phyloP scores from a whole-genome alignment of 2,329 filamentous ascomycete genomes.

The Epichloe bromicola region DNA sequence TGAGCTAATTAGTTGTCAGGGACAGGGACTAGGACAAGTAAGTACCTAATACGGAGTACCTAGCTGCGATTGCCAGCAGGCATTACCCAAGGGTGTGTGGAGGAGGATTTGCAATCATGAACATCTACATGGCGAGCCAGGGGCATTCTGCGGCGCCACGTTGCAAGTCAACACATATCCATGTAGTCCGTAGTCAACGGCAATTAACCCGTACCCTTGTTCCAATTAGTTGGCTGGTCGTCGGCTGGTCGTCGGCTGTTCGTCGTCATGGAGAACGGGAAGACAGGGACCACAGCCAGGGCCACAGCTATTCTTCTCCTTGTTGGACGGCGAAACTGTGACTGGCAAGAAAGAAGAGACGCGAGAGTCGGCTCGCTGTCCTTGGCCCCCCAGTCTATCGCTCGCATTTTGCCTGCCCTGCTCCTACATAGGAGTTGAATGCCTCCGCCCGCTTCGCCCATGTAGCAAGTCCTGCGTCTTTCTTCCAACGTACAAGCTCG shows the following conservation, averaged over 20 bases:
- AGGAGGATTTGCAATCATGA: too few species aligned
- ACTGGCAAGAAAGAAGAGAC: too few species aligned
- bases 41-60: not conserved
- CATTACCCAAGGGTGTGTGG: too few species aligned
- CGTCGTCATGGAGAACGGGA: not conserved
- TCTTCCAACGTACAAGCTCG: too few species aligned
- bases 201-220: slow-evolving; percentile 7
- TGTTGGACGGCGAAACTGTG: too few species aligned
- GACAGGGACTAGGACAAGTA: not conserved
- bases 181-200: not conserved
- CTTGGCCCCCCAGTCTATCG: too few species aligned
- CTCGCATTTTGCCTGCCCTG: too few species aligned
- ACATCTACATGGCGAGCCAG: not conserved
- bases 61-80: too few species aligned
- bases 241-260: not conserved
- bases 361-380: too few species aligned
- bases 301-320: not conserved
- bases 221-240: not conserved
- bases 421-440: too few species aligned
- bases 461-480: not conserved
- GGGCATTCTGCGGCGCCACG: not conserved
- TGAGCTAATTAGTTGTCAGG: too few species aligned
- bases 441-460: not conserved
- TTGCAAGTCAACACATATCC: not conserved
- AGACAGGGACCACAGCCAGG: not conserved